phyloP scores from a whole-genome alignment of 257 asterid species.

The Fraxinus pennsylvanica region DNA sequence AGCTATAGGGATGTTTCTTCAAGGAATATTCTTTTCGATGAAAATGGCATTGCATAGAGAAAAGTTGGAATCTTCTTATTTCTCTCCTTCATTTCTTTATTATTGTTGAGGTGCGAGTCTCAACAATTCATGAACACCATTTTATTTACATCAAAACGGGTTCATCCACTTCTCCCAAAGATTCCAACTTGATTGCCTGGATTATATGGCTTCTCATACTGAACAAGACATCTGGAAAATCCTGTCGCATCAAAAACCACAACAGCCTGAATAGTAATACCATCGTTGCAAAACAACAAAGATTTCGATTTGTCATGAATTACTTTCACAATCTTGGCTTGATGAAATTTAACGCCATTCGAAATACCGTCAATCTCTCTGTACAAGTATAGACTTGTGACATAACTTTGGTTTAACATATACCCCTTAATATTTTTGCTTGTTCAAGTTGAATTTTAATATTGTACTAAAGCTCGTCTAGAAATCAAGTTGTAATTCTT shows the following conservation, averaged over 20 bases:
- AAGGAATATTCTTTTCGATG: constrained; percentile 67
- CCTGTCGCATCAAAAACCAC: constrained; percentile 99
- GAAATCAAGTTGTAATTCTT: too few relatives aligned
- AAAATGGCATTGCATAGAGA: constrained; percentile 59
- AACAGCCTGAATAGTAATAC: constrained; percentile 77
- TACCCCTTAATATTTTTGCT: too few relatives aligned
- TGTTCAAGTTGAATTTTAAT: too few relatives aligned
- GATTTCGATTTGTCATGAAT: constrained; percentile 87
- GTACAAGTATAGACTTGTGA: too few relatives aligned
- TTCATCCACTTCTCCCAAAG: constrained; percentile 82
- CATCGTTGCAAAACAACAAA: constrained; percentile 76
- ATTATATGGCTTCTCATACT: constrained; percentile 88
- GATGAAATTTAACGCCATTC: constrained; percentile 92
- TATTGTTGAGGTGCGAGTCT: too few relatives aligned
- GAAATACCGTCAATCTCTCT: constrained; percentile 24
- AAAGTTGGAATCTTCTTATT: too few relatives aligned
- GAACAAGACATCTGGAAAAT: constrained; percentile 79
- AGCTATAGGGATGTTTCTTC: constrained; percentile 99
- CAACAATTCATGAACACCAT: too few relatives aligned
- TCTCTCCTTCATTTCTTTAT: too few relatives aligned
- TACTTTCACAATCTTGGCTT: constrained; percentile 87
- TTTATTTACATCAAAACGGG: too few relatives aligned
- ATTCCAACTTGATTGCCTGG: constrained; percentile 98
- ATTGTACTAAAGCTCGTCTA: too few relatives aligned
- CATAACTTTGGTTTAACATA: too few relatives aligned